phyloP scores from a whole-genome alignment of 441 rosid genomes.

The Eruca vesicaria region DNA sequence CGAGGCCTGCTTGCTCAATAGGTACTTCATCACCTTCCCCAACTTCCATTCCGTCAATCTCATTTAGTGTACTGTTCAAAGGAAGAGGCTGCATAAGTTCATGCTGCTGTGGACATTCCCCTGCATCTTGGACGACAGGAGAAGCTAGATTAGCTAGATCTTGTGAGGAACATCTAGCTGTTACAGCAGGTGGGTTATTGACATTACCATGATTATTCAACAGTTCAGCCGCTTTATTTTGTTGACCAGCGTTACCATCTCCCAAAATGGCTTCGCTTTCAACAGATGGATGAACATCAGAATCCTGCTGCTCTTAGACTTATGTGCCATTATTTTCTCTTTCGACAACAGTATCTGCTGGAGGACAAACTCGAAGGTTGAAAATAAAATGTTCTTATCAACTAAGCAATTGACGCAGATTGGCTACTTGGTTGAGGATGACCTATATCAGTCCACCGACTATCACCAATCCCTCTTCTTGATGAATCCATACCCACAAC shows the following conservation, averaged over 20 bases:
- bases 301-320: conserved; percentile 51
- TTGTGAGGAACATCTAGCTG: conserved; percentile 16
- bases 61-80: conserved; percentile 52
- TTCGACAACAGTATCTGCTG: conserved; percentile 51
- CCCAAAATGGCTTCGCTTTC: conserved; percentile 48
- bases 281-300: conserved; percentile 45
- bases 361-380: conserved; percentile 55
- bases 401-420: conserved; percentile 86
- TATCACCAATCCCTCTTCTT: conserved; percentile 85
- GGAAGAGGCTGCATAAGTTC: conserved; percentile 66
- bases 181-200: conserved; percentile 14
- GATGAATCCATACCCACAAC: conserved; percentile 71
- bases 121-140: conserved; percentile 42
- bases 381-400: conserved; percentile 79
- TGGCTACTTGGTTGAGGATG: conserved; percentile 87
- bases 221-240: conserved; percentile 46
- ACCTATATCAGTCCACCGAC: conserved; percentile 98
- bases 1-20: conserved; percentile 43
- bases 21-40: conserved; percentile 58
- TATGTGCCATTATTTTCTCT: conserved; percentile 65
- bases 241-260: conserved; percentile 54
- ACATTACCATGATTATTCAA: conserved; percentile 23
- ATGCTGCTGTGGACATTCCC: conserved; percentile 39
- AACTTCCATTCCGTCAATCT: conserved; percentile 75
- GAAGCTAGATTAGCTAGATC: conserved; percentile 39